These are phyloP conservation scores for Rhizopogon vesiculosus DNA, from an alignment of 768 basidiomycete genomes.

Conservation along the genomic window DNA sequence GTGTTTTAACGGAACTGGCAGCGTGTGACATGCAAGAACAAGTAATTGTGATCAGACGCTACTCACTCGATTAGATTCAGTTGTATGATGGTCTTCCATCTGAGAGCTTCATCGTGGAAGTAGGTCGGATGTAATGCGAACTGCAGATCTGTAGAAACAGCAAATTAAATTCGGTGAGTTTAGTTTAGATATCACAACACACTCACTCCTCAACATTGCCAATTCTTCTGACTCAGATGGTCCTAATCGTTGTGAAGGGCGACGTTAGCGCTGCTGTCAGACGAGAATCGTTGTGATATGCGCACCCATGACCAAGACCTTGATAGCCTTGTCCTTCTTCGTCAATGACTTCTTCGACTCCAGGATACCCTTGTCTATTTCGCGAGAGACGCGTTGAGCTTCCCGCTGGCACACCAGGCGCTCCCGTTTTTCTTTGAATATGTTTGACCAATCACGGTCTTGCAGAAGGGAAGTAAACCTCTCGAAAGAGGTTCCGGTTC, in stretches of 20 bases:
- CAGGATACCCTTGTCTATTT: slow-evolving; percentile 27
- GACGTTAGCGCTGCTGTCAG: background rate
- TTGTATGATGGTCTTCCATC: slow-evolving; percentile 64
- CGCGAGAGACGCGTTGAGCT: slow-evolving; percentile 13
- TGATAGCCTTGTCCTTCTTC: slow-evolving; percentile 23
- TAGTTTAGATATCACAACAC: too few species aligned
- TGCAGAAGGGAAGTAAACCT: background rate
- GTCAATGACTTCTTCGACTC: slow-evolving; percentile 15
- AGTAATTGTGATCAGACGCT: background rate
- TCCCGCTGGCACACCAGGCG: slow-evolving; percentile 15
- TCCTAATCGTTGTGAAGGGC: slow-evolving; percentile 6
- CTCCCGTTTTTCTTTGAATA: background rate
- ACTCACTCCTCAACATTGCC: slow-evolving; percentile 24
- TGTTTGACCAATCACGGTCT: slow-evolving; percentile 20
- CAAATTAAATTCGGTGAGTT: background rate
- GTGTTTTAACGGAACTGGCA: too few species aligned
- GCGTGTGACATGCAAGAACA: background rate
- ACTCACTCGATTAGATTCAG: slow-evolving; percentile 62
- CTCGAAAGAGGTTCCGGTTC: background rate
- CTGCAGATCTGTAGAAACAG: slow-evolving; percentile 51
- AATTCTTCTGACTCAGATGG: slow-evolving; percentile 30
- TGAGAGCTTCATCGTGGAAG: slow-evolving; percentile 50
- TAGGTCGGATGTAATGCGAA: slow-evolving; percentile 57
- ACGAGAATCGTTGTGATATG: fast-evolving
- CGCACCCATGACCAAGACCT: slow-evolving; percentile 22